Conservation (phyloP, 1,284 basidiomycete species). For the Salmacisia buchloeana region DNA sequence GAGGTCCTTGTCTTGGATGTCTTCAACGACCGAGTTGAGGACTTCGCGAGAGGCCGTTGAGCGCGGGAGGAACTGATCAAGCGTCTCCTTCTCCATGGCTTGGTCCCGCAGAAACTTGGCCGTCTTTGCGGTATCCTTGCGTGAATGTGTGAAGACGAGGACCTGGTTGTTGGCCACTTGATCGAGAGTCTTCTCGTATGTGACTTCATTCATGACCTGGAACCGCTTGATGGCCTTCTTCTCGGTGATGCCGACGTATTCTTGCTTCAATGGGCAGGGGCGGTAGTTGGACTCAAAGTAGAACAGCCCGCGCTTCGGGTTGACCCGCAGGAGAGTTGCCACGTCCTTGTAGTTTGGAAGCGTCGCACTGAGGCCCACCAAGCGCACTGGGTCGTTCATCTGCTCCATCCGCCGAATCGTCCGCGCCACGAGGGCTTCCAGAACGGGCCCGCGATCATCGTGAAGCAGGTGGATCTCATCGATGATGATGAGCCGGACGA, state of each 20-base stretch:
- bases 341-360: constrained; percentile 97
- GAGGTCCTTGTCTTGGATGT: constrained; percentile 58
- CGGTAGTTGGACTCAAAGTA: constrained; percentile 89
- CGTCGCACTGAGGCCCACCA: constrained; percentile 92
- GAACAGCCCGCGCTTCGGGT: constrained; percentile 85
- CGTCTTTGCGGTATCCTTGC: constrained; percentile 97
- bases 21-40: constrained; percentile 18
- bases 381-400: constrained; percentile 71
- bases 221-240: constrained; percentile 99
- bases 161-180: constrained; percentile 47
- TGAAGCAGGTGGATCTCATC: constrained; percentile 97
- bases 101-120: constrained; percentile 89
- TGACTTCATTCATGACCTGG: constrained; percentile 97
- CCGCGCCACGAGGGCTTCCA: constrained; percentile 85
- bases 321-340: constrained; percentile 94
- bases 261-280: constrained; percentile 90
- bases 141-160: constrained; percentile 93
- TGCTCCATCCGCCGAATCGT: constrained; percentile 91
- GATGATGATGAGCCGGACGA: constrained; percentile 92
- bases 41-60: constrained; percentile 39
- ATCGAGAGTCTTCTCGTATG: constrained; percentile 76
- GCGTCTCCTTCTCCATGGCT: constrained; percentile 93
- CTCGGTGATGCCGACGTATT: constrained; percentile 96
- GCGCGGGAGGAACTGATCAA: constrained; percentile 74
- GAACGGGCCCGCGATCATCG: constrained; percentile 94